A percentile compares a stretch with the other conserved stretches of the same genome.
phyloP scores from a whole-genome alignment of 495 filamentous ascomycete genomes.

The Penicillium paradoxum region DNA sequence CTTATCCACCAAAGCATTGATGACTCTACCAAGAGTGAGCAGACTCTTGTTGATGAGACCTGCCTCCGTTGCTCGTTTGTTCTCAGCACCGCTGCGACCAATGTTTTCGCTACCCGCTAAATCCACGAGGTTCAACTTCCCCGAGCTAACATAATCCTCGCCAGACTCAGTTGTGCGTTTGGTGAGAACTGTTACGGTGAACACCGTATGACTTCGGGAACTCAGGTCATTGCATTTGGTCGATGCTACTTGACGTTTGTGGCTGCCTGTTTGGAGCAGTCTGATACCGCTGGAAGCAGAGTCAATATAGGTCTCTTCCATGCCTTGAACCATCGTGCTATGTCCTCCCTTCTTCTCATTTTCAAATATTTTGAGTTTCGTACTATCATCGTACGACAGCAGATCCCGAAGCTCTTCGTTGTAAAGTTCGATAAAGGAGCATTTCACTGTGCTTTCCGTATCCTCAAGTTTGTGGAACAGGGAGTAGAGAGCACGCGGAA shows the following conservation, averaged over 20 bases:
- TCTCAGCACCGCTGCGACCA: constrained; percentile 91
- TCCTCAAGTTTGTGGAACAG: constrained; percentile 82
- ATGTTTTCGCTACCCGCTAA: constrained; percentile 97
- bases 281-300: constrained; percentile 79
- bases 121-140: constrained; percentile 95
- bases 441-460: constrained; percentile 87
- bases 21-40: constrained; percentile 89
- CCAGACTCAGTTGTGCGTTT: constrained; percentile 76
- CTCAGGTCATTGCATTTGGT: constrained; percentile 98
- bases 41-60: constrained; percentile 97
- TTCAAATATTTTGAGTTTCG: constrained; percentile 93
- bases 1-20: constrained; percentile 93
- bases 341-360: constrained; percentile 78
- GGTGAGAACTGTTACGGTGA: constrained; percentile 85
- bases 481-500: constrained; percentile 80
- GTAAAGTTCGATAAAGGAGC: constrained; percentile 97
- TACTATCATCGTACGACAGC: constrained; percentile 69
- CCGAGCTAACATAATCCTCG: constrained; percentile 87
- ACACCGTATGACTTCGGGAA: constrained; percentile 92
- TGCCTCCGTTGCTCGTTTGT: constrained; percentile 92
- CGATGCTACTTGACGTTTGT: constrained; percentile 91
- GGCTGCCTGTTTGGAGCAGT: constrained; percentile 81
- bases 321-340: constrained; percentile 85
- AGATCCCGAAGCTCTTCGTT: constrained; percentile 95
- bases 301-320: constrained; percentile 93